Evolutionary conservation across 106 monocot species (phyloP).

Genomic region (Vanilla planifolia): DNA sequence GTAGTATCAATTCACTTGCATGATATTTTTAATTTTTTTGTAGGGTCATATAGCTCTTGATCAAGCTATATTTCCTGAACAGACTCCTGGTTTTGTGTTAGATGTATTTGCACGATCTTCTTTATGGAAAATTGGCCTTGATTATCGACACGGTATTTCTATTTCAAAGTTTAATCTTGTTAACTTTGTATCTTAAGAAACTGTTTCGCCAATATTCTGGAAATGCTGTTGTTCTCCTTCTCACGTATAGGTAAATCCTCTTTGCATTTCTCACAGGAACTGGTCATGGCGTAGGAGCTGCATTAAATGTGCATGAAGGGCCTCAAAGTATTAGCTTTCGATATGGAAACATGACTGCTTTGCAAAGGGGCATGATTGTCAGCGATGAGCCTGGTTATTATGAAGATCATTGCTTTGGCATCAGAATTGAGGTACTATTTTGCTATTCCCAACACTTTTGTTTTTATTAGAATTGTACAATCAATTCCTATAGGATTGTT

Average conservation of each 20-base stretch:
- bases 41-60: conserved; percentile 98
- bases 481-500: neutral
- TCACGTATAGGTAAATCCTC: neutral
- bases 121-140: conserved; percentile 95
- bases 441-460: neutral
- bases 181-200: no score
- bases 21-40: neutral
- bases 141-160: conserved; percentile 82
- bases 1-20: conserved; percentile 4
- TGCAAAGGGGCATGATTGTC: conserved; percentile 89
- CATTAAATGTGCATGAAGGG: conserved; percentile 97
- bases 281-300: conserved; percentile 99
- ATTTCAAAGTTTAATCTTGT: neutral
- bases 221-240: neutral
- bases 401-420: conserved; percentile 95
- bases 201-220: neutral
- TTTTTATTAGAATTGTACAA: neutral
- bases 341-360: conserved; percentile 83
- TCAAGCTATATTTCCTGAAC: conserved; percentile 85
- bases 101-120: conserved; percentile 84
- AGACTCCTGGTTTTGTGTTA: conserved; percentile 93
- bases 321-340: conserved; percentile 96
- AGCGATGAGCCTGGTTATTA: conserved; percentile 99
- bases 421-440: conserved; percentile 87
- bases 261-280: conserved; percentile 59